These are phyloP conservation scores for Naganishia randhawae DNA, from an alignment of 768 basidiomycete genomes.

Conservation along the genomic window DNA sequence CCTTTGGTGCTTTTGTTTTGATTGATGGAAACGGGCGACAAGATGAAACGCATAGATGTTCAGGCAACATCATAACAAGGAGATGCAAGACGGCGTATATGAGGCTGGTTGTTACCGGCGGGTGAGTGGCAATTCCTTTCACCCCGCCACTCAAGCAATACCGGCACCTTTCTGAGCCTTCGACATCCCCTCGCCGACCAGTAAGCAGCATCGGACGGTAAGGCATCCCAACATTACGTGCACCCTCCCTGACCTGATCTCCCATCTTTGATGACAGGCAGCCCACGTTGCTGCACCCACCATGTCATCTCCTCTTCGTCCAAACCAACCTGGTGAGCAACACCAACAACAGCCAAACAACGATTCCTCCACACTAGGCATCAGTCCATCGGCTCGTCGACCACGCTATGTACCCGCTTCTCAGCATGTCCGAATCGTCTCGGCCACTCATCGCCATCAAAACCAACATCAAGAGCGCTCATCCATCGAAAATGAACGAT, in stretches of 20 bases:
- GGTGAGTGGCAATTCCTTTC: too few species aligned
- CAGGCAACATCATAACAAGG: not conserved
- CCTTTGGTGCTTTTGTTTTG: not conserved
- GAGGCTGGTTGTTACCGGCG: not conserved
- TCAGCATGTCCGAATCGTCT: not conserved
- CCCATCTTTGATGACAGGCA: too few species aligned
- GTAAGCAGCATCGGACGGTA: too few species aligned
- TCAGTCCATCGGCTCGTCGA: not conserved
- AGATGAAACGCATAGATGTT: constrained; percentile 13
- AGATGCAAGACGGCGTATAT: not conserved
- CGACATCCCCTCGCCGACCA: too few species aligned
- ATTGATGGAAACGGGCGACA: constrained; percentile 1
- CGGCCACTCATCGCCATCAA: not conserved
- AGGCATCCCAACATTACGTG: too few species aligned
- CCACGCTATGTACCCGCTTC: not conserved
- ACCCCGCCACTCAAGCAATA: too few species aligned
- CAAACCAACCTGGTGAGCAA: not conserved
- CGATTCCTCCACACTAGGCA: not conserved
- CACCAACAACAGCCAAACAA: not conserved
- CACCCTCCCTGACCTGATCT: too few species aligned
- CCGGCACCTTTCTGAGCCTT: too few species aligned
- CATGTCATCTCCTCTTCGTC: not conserved
- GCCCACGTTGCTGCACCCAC: too few species aligned
- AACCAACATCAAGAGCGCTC: not conserved
- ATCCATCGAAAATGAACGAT: not conserved